Evolutionary conservation across 768 basidiomycete genomes (phyloP).

Genomic region (Glaciozyma martinii): DNA sequence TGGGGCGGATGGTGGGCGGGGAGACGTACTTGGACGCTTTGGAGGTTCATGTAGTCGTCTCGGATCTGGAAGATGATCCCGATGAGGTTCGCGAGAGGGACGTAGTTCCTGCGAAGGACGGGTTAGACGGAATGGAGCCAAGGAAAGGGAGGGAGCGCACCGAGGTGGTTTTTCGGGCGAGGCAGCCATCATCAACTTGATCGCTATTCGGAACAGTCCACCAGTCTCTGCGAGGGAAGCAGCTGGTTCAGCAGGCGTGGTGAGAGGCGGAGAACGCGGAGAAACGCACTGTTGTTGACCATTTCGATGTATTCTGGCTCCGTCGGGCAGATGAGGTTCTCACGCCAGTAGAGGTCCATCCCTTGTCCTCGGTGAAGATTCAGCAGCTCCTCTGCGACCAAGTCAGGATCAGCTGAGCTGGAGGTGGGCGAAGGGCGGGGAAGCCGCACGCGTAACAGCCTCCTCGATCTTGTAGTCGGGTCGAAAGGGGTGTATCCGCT

Average conservation of each 20-base stretch:
- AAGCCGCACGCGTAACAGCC: constrained; percentile 59
- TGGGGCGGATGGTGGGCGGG: too few relatives aligned
- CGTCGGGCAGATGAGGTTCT: constrained; percentile 78
- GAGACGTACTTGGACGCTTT: neutral
- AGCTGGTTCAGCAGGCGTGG: neutral
- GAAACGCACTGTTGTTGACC: constrained; percentile 81
- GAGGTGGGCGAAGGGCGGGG: constrained; percentile 12
- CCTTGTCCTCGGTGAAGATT: constrained; percentile 94
- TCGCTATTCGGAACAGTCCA: constrained; percentile 78
- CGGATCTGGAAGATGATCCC: constrained; percentile 93
- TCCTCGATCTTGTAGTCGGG: constrained; percentile 46
- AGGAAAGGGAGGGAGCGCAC: constrained; percentile 34
- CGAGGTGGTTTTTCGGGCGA: constrained; percentile 35
- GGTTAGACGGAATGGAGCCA: too few relatives aligned
- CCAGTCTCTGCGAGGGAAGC: constrained; percentile 64
- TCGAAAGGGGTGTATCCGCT: constrained; percentile 15
- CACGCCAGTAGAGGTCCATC: constrained; percentile 87
- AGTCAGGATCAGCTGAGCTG: constrained; percentile 20
- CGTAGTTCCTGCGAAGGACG: constrained; percentile 51
- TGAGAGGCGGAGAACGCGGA: neutral
- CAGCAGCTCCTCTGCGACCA: constrained; percentile 53
- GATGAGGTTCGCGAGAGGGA: constrained; percentile 85
- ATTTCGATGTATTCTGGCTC: constrained; percentile 91
- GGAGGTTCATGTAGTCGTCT: constrained; percentile 68
- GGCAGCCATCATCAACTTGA: constrained; percentile 90